Percentiles rank a stretch among this genome's conserved stretches.
phyloP scores from a whole-genome alignment of 345 rosid species.

The Combretum micranthum region DNA sequence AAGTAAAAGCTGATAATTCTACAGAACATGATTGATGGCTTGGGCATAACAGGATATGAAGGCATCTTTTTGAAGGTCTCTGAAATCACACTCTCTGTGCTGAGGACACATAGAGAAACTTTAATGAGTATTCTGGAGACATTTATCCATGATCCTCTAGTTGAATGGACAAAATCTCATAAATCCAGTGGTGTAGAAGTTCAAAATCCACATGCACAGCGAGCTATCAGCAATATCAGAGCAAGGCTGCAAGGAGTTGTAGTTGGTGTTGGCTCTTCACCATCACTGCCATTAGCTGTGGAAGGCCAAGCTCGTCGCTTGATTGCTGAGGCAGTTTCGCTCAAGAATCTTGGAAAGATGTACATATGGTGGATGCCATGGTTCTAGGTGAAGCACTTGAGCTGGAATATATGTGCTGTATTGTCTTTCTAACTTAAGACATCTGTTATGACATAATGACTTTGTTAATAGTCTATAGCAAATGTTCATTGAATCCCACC shows the following conservation, averaged over 20 bases:
- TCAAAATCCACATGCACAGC: slow-evolving; percentile 98
- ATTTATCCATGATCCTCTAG: slow-evolving; percentile 98
- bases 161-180: slow-evolving; percentile 96
- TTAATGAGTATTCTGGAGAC: slow-evolving; percentile 96
- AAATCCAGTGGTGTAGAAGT: slow-evolving; percentile 97
- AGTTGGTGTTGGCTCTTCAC: slow-evolving; percentile 89
- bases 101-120: slow-evolving; percentile 87
- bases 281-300: slow-evolving; percentile 77
- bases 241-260: slow-evolving; percentile 89
- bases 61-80: slow-evolving; percentile 79
- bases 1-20: slow-evolving; percentile 14
- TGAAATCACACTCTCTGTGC: slow-evolving; percentile 83
- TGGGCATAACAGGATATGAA: slow-evolving; percentile 96
- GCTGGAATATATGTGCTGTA: background rate
- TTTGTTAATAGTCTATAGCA: background rate
- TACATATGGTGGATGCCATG: slow-evolving; percentile 99
- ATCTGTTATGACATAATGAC: background rate
- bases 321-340: slow-evolving; percentile 93
- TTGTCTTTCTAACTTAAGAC: background rate
- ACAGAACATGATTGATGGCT: slow-evolving; percentile 97
- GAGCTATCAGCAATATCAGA: slow-evolving; percentile 81
- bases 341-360: slow-evolving; percentile 93
- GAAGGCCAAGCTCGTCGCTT: slow-evolving; percentile 96
- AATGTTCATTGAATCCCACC: too few species aligned
- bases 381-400: slow-evolving; percentile 35